Percentiles rank a stretch among this genome's conserved stretches.
These are phyloP conservation scores for Durusdinium trenchii DNA, from an alignment of 73 alveolate species.

Conservation along the genomic window DNA sequence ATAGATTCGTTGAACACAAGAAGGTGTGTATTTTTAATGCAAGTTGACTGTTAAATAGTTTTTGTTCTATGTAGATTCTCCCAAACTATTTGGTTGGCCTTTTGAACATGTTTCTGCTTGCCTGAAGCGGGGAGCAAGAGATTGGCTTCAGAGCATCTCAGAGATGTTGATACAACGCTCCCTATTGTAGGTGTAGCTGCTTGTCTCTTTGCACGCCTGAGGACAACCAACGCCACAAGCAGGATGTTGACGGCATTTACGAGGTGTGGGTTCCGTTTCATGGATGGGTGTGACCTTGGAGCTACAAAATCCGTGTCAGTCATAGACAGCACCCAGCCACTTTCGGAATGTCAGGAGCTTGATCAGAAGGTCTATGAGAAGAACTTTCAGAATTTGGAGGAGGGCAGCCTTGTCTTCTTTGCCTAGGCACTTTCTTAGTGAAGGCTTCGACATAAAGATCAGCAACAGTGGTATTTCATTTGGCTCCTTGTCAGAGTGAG, in stretches of 20 bases:
- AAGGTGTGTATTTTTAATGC: no score
- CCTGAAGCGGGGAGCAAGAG: no score
- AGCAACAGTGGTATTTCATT: no score
- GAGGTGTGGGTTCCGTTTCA: constrained; percentile 37
- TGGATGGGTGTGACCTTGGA: not conserved
- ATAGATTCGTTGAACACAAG: not conserved
- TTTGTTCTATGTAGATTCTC: no score
- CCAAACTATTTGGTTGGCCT: not conserved
- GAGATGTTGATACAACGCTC: no score
- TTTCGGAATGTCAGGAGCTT: constrained; percentile 46
- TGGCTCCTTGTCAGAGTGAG: not conserved
- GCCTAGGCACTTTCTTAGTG: no score
- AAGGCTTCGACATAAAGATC: no score
- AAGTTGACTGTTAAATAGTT: no score
- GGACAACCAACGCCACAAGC: constrained; percentile 94
- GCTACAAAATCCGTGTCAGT: not conserved
- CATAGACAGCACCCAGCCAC: not conserved
- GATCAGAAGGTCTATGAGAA: constrained; percentile 96
- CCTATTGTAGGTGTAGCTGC: no score
- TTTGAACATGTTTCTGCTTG: not conserved
- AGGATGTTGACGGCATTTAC: constrained; percentile 88
- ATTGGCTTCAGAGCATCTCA: no score
- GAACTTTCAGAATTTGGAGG: constrained; percentile 93
- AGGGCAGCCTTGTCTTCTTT: not conserved
- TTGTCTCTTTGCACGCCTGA: not conserved